These are phyloP conservation scores for Kwoniella europaea DNA, from an alignment of 768 basidiomycete species.

Conservation along the genomic window DNA sequence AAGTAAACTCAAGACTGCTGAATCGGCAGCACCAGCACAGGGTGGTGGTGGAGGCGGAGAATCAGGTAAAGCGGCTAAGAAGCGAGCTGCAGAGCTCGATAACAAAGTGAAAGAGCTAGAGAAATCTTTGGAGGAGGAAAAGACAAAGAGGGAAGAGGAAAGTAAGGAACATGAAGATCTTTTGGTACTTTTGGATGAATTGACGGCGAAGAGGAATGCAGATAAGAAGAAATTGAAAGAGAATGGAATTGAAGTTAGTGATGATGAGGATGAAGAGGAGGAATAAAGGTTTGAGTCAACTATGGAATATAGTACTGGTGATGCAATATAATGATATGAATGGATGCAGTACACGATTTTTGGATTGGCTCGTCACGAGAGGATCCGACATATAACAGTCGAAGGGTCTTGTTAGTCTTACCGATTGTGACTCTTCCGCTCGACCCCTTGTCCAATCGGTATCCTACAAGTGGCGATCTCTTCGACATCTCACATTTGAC, in stretches of 20 bases:
- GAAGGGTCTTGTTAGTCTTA: no score
- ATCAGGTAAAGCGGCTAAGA: slow-evolving; percentile 25
- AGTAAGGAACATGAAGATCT: slow-evolving; percentile 98
- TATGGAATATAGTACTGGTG: not conserved
- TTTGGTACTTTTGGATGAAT: slow-evolving; percentile 88
- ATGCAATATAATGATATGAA: not conserved
- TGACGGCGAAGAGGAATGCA: slow-evolving; percentile 77
- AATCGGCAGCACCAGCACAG: not conserved
- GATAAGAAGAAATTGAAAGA: slow-evolving; percentile 80
- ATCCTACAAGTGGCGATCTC: no score
- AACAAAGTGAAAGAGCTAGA: slow-evolving; percentile 34
- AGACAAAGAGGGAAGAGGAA: slow-evolving; percentile 74
- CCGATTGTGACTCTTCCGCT: no score
- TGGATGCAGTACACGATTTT: not conserved
- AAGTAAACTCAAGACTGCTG: slow-evolving; percentile 15
- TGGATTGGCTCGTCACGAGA: not conserved
- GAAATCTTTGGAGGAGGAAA: slow-evolving; percentile 63
- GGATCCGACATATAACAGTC: no score
- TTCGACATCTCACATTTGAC: no score
- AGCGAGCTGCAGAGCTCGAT: slow-evolving; percentile 27
- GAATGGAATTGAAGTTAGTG: slow-evolving; percentile 83
- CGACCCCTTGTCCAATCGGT: no score
- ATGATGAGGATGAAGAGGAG: slow-evolving; percentile 75
- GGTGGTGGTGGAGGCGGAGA: slow-evolving; percentile 7
- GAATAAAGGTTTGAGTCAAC: not conserved